A percentile compares a stretch with the other conserved stretches of the same genome.
These are phyloP conservation scores for Neurospora sp. DNA, from an alignment of 495 filamentous ascomycete species.

Conservation along the genomic window DNA sequence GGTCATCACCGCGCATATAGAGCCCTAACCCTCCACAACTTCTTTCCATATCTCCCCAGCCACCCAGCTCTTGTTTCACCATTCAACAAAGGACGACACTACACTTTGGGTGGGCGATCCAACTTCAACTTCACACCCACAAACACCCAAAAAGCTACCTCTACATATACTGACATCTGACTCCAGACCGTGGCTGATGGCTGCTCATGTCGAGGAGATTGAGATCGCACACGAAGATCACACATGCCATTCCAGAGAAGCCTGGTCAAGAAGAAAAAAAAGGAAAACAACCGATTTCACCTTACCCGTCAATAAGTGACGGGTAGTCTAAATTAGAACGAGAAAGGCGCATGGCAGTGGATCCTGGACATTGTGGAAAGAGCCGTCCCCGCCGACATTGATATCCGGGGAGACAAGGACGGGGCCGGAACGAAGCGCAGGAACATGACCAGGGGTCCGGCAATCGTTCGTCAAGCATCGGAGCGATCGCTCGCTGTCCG, in stretches of 20 bases:
- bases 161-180: not conserved
- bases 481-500: not conserved
- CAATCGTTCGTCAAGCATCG: not conserved
- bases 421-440: not conserved
- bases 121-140: not conserved
- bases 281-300: not conserved
- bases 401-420: not conserved
- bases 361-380: not conserved
- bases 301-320: not conserved
- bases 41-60: not conserved
- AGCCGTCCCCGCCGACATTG: not conserved
- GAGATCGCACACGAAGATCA: not conserved
- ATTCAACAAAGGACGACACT: not conserved
- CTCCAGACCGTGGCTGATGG: not conserved
- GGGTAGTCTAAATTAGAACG: not conserved
- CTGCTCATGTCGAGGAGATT: not conserved
- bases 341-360: not conserved
- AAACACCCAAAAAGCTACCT: not conserved
- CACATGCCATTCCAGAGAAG: not conserved
- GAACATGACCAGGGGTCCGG: not conserved
- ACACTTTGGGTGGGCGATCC: not conserved
- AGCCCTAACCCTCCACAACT: not conserved
- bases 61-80: not conserved
- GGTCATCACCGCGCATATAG: too few species aligned
- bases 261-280: not conserved